Evolutionary conservation across 2,329 filamentous ascomycete genomes (phyloP).

Genomic region (Pestalotiopsis sp.): DNA sequence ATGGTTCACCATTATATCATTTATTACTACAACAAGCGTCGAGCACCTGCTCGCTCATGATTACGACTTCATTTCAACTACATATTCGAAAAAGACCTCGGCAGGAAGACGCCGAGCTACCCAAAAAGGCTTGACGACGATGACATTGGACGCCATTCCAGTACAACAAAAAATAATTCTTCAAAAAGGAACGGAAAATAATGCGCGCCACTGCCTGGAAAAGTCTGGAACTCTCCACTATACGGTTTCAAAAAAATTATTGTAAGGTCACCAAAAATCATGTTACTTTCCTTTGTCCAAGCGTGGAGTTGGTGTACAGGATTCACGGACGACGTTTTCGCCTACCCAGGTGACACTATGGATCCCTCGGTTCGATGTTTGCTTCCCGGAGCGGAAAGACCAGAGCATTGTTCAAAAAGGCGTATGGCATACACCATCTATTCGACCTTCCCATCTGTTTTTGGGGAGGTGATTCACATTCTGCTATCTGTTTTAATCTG

Average conservation of each 20-base stretch:
- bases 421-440: constrained; percentile 30
- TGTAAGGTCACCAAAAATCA: constrained; percentile 26
- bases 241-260: constrained; percentile 21
- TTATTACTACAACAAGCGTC: background rate
- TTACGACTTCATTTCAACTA: constrained; percentile 8
- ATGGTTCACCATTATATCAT: background rate
- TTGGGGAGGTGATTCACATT: constrained; percentile 17
- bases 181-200: constrained; percentile 7
- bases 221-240: constrained; percentile 8
- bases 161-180: constrained; percentile 15
- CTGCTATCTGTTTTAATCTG: constrained; percentile 24
- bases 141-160: background rate
- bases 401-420: constrained; percentile 32
- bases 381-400: constrained; percentile 24
- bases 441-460: constrained; percentile 26
- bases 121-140: background rate
- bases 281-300: constrained; percentile 31
- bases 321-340: constrained; percentile 25
- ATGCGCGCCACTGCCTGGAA: background rate
- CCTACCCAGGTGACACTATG: background rate
- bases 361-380: constrained; percentile 7
- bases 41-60: constrained; percentile 3
- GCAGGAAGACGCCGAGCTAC: background rate
- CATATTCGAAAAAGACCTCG: background rate
- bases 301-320: constrained; percentile 35